phyloP scores from a whole-genome alignment of 2,329 filamentous ascomycete species.

The Colletotrichum horii region DNA sequence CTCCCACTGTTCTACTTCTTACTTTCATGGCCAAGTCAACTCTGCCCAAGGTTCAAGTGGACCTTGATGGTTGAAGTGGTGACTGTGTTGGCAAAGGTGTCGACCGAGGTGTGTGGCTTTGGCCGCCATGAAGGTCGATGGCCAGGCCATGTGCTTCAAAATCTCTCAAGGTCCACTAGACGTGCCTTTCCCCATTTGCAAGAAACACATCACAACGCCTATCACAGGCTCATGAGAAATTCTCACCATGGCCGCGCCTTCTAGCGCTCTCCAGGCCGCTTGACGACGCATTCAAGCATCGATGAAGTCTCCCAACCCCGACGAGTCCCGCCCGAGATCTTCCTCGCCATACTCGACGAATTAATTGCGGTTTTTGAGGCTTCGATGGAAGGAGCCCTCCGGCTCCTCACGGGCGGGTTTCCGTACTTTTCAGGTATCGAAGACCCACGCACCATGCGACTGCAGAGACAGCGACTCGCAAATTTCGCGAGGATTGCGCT shows the following conservation, averaged over 20 bases:
- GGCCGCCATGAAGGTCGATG: neutral
- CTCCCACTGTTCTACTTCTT: neutral
- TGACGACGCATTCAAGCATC: neutral
- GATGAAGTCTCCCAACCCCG: neutral
- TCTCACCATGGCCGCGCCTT: neutral
- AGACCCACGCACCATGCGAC: neutral
- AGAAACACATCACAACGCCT: neutral
- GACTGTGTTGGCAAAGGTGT: neutral
- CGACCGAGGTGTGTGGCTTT: fast-evolving
- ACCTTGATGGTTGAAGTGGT: neutral
- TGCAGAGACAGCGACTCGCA: neutral
- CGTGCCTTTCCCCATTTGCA: neutral
- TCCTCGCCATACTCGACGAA: neutral
- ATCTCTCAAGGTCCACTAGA: neutral
- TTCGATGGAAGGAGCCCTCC: fast-evolving
- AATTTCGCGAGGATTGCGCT: neutral
- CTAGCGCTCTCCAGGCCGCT: neutral
- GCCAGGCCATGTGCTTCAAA: neutral
- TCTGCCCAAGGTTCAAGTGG: neutral
- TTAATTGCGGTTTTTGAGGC: neutral
- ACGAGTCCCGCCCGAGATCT: neutral
- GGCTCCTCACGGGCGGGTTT: neutral
- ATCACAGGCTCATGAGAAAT: neutral
- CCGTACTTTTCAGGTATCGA: neutral
- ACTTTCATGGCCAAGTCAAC: neutral